phyloP scores from a whole-genome alignment of 805 yeast species.

The Metschnikowia koreensis region DNA sequence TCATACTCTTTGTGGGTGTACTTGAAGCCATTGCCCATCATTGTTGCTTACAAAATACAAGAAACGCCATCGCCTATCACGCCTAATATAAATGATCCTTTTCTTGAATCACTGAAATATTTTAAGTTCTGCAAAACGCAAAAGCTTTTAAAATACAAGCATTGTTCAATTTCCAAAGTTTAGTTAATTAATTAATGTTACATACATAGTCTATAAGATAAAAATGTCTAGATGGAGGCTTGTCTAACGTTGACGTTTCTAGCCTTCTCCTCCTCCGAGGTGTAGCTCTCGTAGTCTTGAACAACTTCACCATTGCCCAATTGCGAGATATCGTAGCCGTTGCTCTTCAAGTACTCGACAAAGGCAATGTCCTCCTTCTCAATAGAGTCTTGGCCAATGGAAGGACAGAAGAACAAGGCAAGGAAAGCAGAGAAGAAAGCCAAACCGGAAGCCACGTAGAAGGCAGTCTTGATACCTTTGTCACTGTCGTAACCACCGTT shows the following conservation, averaged over 20 bases:
- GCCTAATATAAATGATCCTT: no score
- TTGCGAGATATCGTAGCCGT: conserved; percentile 68
- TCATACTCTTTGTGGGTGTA: no score
- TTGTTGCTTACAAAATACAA: no score
- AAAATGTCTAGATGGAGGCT: background rate
- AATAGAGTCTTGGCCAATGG: conserved; percentile 81
- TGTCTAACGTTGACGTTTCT: conserved; percentile 6
- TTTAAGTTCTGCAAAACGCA: no score
- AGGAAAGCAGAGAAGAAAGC: conserved; percentile 70
- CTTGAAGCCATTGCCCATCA: no score
- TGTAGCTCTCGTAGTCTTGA: conserved; percentile 12
- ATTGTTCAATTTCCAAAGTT: no score
- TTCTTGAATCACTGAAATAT: no score
- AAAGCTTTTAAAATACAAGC: no score
- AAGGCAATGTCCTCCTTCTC: conserved; percentile 73
- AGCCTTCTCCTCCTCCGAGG: conserved; percentile 15
- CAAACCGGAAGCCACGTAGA: conserved; percentile 76
- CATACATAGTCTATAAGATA: background rate
- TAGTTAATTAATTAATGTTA: background rate
- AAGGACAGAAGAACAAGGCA: conserved; percentile 71
- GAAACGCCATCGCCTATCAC: no score
- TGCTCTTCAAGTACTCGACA: conserved; percentile 57
- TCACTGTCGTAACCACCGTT: conserved; percentile 48
- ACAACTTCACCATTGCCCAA: conserved; percentile 45
- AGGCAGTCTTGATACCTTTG: conserved; percentile 69